Base-by-base conservation (phyloP, 805 yeast species). In the Cyberlindnera amylophila region DNA sequence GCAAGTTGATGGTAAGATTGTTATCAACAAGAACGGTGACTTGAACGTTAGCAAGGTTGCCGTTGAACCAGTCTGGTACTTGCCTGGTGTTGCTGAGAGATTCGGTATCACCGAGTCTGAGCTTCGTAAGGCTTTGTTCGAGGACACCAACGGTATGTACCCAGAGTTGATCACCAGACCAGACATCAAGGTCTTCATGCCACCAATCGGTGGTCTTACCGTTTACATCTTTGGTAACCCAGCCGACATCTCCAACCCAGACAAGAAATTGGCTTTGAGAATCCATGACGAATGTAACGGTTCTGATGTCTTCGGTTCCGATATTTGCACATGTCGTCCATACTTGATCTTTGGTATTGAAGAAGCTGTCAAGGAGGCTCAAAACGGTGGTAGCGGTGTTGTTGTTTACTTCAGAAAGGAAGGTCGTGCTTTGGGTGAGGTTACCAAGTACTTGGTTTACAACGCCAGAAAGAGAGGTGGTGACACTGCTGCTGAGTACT, bases 221-320 rank as follows among this genome's bases (percentile, higher is more conserved):
- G 84, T 75, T 16, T 80, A 79, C 61, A 79, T 80, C 45, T 78
- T 80, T 58, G 86, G 86, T 45, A 70, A 80, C 49, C 81, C 82
- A 29, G 71, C 65, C 19, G 58, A 71, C 48, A 64, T 80, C 30
- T 68, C 82, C 13, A 75, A 77, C 50, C 74, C 78, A 28, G 61
- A 63, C 31, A 70, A 66, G 54, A 69, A 67, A 47, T 63, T 80
- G 41, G 81, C 85, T 4, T 60, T 80, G 44, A 72, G 86, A 60
- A 67, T 80, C 30, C 86, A 80, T 52, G 86, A 80, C 59, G 84
- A 80, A 56, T 80, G 86, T 60, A 79, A 81, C 39, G 85, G 86
- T 21, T 77, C 83, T 13, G 86, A 80, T 55, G 86, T 80, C 29
- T 80, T 80, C 58, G 79, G 83, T 24, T 73, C 81, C 10, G 86